Conservation (phyloP, 2,329 filamentous ascomycete species). For the Neospermospora avenae region DNA sequence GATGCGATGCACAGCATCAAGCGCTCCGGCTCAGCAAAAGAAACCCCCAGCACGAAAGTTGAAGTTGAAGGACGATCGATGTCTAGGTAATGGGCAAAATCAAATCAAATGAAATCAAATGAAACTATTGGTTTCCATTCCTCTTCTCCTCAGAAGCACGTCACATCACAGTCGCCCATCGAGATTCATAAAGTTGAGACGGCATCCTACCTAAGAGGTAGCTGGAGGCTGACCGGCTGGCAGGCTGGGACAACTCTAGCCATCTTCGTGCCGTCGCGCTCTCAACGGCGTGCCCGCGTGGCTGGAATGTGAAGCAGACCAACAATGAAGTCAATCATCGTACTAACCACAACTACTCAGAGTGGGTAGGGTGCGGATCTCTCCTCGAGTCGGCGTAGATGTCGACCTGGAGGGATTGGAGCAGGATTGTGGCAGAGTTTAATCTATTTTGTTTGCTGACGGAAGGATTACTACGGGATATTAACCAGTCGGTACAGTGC, state of each 20-base stretch:
- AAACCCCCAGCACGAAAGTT: not conserved
- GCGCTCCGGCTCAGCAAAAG: too few relatives aligned
- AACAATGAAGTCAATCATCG: not conserved
- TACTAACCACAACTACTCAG: too few relatives aligned
- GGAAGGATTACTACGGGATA: not conserved
- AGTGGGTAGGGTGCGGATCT: not conserved
- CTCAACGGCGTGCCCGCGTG: conserved; percentile 4
- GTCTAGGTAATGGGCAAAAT: too few relatives aligned
- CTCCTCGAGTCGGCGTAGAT: not conserved
- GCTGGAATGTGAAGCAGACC: not conserved
- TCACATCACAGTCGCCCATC: too few relatives aligned
- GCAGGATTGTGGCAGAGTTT: not conserved
- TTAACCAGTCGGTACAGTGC: too few relatives aligned
- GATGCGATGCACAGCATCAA: too few relatives aligned
- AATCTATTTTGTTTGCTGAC: not conserved
- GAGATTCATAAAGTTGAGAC: too few relatives aligned
- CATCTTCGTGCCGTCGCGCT: conserved; percentile 12
- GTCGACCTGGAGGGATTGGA: not conserved
- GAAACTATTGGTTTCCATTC: too few relatives aligned
- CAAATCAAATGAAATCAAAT: not conserved
- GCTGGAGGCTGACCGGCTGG: not conserved
- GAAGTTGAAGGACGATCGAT: not conserved
- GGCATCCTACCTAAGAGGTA: not conserved
- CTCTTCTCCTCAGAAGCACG: too few relatives aligned
- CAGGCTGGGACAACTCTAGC: too few relatives aligned